A percentile compares a stretch with the other conserved stretches of the same genome.
Evolutionary conservation across 2,329 filamentous ascomycete species (phyloP).

Genomic region (Thermoascus crustaceus): DNA sequence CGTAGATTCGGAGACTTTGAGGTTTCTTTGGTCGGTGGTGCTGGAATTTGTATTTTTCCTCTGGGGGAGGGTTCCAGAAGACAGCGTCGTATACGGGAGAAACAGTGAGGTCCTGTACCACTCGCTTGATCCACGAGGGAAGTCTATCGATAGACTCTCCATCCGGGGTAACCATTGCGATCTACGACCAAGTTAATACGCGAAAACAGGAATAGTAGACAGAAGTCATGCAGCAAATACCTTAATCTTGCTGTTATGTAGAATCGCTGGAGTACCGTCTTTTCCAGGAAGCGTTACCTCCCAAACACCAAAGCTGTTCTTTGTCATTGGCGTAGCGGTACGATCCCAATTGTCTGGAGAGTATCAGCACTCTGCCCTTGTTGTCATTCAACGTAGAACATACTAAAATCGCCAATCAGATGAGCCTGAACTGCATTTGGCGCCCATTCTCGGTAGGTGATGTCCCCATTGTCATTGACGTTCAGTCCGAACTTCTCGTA

Average conservation of each 20-base stretch:
- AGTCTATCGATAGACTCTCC: slow-evolving; percentile 80
- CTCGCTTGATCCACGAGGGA: slow-evolving; percentile 94
- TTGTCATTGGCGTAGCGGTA: slow-evolving; percentile 77
- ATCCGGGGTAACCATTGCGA: slow-evolving; percentile 70
- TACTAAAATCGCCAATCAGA: slow-evolving; percentile 92
- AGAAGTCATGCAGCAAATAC: slow-evolving; percentile 39
- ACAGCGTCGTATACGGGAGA: slow-evolving; percentile 90
- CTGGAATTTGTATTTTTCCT: slow-evolving; percentile 76
- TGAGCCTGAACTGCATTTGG: slow-evolving; percentile 78
- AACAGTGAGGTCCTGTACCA: slow-evolving; percentile 82
- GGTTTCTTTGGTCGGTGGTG: slow-evolving; percentile 76
- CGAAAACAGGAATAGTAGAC: not conserved
- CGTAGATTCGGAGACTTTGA: slow-evolving; percentile 80
- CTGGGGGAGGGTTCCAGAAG: slow-evolving; percentile 87
- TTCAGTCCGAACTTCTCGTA: slow-evolving; percentile 82
- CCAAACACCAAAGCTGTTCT: slow-evolving; percentile 77
- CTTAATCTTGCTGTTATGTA: slow-evolving; percentile 95
- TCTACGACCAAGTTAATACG: slow-evolving; percentile 41
- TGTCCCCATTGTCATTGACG: slow-evolving; percentile 70
- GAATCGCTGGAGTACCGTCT: slow-evolving; percentile 68
- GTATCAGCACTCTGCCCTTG: slow-evolving; percentile 18
- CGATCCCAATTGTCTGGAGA: slow-evolving; percentile 73
- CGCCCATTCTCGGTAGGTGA: slow-evolving; percentile 92
- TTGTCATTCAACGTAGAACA: slow-evolving; percentile 20
- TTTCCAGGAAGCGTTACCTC: slow-evolving; percentile 68